phyloP scores from a whole-genome alignment of 768 basidiomycete species.

The Boletellus ananas region DNA sequence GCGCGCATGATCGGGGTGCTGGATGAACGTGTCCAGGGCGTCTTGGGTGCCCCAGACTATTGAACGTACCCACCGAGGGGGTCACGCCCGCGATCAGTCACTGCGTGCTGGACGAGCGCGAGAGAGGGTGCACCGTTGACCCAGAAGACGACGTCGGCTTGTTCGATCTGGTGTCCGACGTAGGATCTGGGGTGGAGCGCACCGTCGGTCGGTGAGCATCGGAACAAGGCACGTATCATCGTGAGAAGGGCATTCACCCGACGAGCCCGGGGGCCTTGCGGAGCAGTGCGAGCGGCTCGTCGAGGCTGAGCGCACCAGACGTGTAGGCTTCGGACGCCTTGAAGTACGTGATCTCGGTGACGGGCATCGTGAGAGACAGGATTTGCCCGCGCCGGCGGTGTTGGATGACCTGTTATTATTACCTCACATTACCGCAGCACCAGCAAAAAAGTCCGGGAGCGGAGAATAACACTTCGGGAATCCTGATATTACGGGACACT shows the following conservation, averaged over 20 bases:
- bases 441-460: too few relatives aligned
- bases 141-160: slow-evolving; percentile 24
- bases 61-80: too few relatives aligned
- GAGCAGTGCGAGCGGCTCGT: slow-evolving; percentile 6
- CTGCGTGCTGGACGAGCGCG: background rate
- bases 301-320: slow-evolving; percentile 13
- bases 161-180: slow-evolving; percentile 27
- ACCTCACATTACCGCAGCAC: too few relatives aligned
- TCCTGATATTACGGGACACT: too few relatives aligned
- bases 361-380: slow-evolving; percentile 1
- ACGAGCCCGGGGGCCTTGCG: slow-evolving; percentile 16
- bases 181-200: slow-evolving; percentile 21
- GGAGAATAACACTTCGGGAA: too few relatives aligned
- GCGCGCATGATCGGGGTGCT: slow-evolving; percentile 5
- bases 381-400: too few relatives aligned
- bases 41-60: slow-evolving; percentile 27
- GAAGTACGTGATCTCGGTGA: slow-evolving; percentile 25
- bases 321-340: slow-evolving; percentile 20
- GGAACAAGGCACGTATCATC: too few relatives aligned
- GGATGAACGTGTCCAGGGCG: slow-evolving; percentile 12
- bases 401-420: too few relatives aligned
- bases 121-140: slow-evolving; percentile 15
- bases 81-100: slow-evolving; percentile 5
- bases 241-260: slow-evolving; percentile 10
- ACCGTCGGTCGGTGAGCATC: slow-evolving; percentile 7